Percentiles rank a stretch among this genome's conserved stretches.
These are phyloP conservation scores for Fusarium zealandicum DNA, from an alignment of 2,329 filamentous ascomycete species.

Conservation along the genomic window DNA sequence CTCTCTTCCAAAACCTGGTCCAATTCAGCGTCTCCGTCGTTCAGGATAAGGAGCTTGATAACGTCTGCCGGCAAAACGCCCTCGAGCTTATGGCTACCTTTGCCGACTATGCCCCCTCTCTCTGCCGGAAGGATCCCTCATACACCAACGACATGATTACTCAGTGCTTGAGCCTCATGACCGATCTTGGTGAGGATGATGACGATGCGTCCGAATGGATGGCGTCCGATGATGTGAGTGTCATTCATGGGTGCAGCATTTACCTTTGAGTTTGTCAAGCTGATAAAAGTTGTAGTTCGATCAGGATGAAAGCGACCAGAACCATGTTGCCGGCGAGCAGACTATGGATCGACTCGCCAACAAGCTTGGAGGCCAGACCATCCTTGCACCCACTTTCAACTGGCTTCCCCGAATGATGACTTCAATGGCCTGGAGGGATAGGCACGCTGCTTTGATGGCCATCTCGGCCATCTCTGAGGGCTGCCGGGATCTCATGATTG, in stretches of 20 bases:
- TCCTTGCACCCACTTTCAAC: slow-evolving; percentile 90
- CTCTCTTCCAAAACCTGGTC: slow-evolving; percentile 89
- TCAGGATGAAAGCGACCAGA: slow-evolving; percentile 93
- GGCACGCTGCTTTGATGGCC: slow-evolving; percentile 96
- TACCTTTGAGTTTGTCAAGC: not conserved
- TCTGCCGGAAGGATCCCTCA: slow-evolving; percentile 92
- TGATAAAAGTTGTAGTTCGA: slow-evolving; percentile 67
- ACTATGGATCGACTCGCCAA: slow-evolving; percentile 98
- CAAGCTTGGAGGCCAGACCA: slow-evolving; percentile 92
- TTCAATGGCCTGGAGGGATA: slow-evolving; percentile 91
- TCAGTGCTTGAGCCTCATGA: slow-evolving; percentile 97
- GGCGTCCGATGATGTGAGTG: slow-evolving; percentile 81
- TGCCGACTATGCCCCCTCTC: slow-evolving; percentile 89
- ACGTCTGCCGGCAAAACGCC: slow-evolving; percentile 90
- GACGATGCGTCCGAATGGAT: slow-evolving; percentile 97
- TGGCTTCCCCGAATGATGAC: slow-evolving; percentile 99
- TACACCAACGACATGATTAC: slow-evolving; percentile 98
- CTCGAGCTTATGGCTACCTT: slow-evolving; percentile 98
- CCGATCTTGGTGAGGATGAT: slow-evolving; percentile 91
- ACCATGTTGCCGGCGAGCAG: slow-evolving; percentile 97
- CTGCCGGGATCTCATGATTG: slow-evolving; percentile 93
- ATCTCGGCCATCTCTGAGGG: slow-evolving; percentile 98
- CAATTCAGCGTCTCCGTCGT: slow-evolving; percentile 93
- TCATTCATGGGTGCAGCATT: too few species aligned
- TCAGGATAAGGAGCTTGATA: slow-evolving; percentile 92